Evolutionary conservation across 2,329 filamentous ascomycete species (phyloP), one percentile per base, ranked within the genome.

Genomic region (Myriangium duriaei): DNA sequence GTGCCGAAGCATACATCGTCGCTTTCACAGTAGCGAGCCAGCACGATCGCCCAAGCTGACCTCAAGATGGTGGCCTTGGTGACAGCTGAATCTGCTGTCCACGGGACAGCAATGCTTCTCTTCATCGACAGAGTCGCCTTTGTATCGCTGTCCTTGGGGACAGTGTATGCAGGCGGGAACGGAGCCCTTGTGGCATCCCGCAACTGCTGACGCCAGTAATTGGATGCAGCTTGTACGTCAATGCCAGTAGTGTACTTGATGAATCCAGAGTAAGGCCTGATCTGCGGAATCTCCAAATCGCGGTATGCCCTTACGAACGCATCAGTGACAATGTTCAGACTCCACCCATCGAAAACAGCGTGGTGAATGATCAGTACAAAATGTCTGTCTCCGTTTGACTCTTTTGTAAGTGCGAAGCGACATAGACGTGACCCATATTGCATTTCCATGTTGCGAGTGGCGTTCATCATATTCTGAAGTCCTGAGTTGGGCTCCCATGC

Each of bases 261-360:
- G n/a, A 37, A 37, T 3, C 21, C 11, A 21, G 17, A 30, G 13
- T 37, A 37, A 6, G 26, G n/a, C 11, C 9, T 2, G 14, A 31
- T 4, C 11, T 4, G 6, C 28, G 24, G 16, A 7, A 14, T 4
- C 4, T 16, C 19, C 10, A 12, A 21, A 7, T n/a, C 10, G 10
- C 21, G 14, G 16, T 37, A 37, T 11, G 30, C 10, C 2, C 30
- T 4, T 2, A 28, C 13, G 11, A 37, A 12, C 12, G 24, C 15
- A 7, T 37, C 26, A 4, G 31, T 3, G 9, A 37, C n/a, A 11
- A 37, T 7, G 4, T 14, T 15, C 2, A 37, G 17, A 17, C 35
- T 37, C 35, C 35, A 37, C 11, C 35, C 35, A 13, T 37, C 35
- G 28, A 17, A 37, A 7, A 37, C 9, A 12, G 35, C 35, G 15